Percentiles rank a stretch among this genome's conserved stretches.
phyloP scores from a whole-genome alignment of 169 alveolate genomes.

The Plasmodium vivax region DNA sequence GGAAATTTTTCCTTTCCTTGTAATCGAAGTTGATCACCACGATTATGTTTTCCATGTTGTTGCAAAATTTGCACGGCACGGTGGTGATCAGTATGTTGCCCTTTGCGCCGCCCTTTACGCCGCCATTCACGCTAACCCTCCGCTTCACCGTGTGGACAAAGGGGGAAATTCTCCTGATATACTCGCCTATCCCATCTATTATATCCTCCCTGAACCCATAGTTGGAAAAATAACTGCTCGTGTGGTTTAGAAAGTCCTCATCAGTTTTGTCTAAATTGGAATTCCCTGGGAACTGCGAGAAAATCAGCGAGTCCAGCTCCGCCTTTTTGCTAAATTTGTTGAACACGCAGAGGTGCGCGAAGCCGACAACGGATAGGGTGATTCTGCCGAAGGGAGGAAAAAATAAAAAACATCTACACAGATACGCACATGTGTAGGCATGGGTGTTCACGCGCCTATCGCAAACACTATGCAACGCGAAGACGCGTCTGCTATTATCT shows the following conservation, averaged over 20 bases:
- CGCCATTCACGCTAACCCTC: neutral
- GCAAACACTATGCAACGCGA: neutral
- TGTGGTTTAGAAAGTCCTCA: conserved; percentile 33
- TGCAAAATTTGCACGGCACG: conserved; percentile 58
- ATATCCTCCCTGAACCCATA: conserved; percentile 35
- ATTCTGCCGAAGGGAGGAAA: conserved; percentile 7
- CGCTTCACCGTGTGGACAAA: conserved; percentile 9
- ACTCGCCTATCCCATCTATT: conserved; percentile 23
- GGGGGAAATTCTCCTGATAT: conserved; percentile 9
- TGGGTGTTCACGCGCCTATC: neutral
- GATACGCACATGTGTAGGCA: neutral
- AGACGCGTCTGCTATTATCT: neutral
- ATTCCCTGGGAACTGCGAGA: conserved; percentile 65
- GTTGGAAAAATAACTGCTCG: conserved; percentile 17
- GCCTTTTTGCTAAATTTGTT: conserved; percentile 45
- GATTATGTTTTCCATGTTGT: conserved; percentile 61
- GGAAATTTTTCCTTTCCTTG: conserved; percentile 73
- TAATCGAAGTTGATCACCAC: conserved; percentile 68
- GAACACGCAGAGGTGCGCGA: conserved; percentile 32
- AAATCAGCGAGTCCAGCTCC: conserved; percentile 42
- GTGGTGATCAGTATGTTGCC: conserved; percentile 32
- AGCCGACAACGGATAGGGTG: conserved; percentile 26
- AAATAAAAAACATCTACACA: neutral
- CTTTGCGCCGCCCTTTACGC: neutral
- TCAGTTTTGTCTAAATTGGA: conserved; percentile 15